Evolutionary conservation across 345 rosid genomes (phyloP), one percentile per base, ranked within the genome.

Genomic region (Populus deltoides): DNA sequence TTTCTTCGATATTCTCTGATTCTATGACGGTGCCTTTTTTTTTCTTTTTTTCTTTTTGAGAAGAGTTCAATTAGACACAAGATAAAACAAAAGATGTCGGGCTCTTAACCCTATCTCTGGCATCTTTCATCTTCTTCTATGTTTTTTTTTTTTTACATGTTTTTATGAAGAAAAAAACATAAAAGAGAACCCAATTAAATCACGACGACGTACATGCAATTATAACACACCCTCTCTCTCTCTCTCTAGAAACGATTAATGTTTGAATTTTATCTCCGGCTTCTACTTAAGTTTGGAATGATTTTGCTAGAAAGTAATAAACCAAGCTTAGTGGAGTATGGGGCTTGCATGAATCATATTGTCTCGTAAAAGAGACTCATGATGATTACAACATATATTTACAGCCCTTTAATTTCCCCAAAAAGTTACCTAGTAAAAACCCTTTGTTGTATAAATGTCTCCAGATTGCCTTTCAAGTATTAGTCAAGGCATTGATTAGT

Each of bases 401-500:
- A 59, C 63, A n/a, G 63, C 24, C 11, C 25, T 59, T 59, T 59
- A 24, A 5, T 13, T 65, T 71, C 57, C 67, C 63, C 47, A 72
- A 45, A 79, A 85, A 83, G 73, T 81, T 70, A 49, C 69, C 38
- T 67, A 72, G 70, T 36, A 68, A 76, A 1, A 20, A 8, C 9
- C 66, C 36, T 35, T 35, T 33, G 6, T 33, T 33, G 36, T 33
- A 33, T 5, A 5, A 25, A 29, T 17, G 73, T 61, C 36, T 73
- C 43, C 90, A 95, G 99, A 89, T 97, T 83, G 92, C 98, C 53
- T 97, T 97, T 69, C 92, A 91, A 82, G 90, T 97, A 57, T 91
- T 97, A 17, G 97, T 90, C 72, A 94, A 92, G 79, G 94, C 92
- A 65, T 85, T 97, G 93, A 91, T 97, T 79, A 94, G 93, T 80